Conservation (phyloP, 345 rosid genomes). For the Alliaria petiolata region DNA sequence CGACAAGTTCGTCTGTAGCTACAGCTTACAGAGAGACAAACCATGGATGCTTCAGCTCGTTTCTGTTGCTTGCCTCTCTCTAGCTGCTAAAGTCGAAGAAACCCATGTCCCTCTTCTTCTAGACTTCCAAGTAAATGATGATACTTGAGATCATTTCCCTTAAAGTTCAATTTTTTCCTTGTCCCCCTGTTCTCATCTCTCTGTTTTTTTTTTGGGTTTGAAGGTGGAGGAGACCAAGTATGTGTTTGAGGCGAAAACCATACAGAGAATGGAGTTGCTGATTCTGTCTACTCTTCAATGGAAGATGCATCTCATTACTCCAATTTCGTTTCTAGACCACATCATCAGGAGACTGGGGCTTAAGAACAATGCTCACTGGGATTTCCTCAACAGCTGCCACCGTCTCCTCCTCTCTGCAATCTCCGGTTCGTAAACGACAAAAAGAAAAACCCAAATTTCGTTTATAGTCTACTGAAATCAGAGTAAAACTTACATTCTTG, state of each 20-base stretch:
- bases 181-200: not conserved
- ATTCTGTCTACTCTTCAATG: conserved; percentile 77
- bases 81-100: conserved; percentile 97
- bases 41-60: conserved; percentile 94
- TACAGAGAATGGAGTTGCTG: conserved; percentile 96
- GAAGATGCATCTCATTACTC: conserved; percentile 91
- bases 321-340: conserved; percentile 77
- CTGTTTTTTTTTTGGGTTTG: not conserved
- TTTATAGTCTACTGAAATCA: conserved; percentile 1
- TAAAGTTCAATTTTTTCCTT: not conserved
- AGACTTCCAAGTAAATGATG: conserved; percentile 66
- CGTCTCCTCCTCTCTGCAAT: conserved; percentile 52
- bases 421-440: conserved; percentile 55
- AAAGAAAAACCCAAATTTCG: not conserved
- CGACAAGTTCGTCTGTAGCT: conserved; percentile 64
- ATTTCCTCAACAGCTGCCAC: conserved; percentile 66
- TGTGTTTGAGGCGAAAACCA: conserved; percentile 75
- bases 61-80: conserved; percentile 82
- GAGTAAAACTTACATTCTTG: conserved; percentile 10
- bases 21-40: conserved; percentile 51
- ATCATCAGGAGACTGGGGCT: conserved; percentile 69
- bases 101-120: conserved; percentile 72
- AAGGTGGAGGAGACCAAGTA: conserved; percentile 73
- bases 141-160: not conserved
- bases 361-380: conserved; percentile 55